These are phyloP conservation scores for Globisporangium spinosum DNA, from an alignment of 352 stramenopile species.

Conservation along the genomic window DNA sequence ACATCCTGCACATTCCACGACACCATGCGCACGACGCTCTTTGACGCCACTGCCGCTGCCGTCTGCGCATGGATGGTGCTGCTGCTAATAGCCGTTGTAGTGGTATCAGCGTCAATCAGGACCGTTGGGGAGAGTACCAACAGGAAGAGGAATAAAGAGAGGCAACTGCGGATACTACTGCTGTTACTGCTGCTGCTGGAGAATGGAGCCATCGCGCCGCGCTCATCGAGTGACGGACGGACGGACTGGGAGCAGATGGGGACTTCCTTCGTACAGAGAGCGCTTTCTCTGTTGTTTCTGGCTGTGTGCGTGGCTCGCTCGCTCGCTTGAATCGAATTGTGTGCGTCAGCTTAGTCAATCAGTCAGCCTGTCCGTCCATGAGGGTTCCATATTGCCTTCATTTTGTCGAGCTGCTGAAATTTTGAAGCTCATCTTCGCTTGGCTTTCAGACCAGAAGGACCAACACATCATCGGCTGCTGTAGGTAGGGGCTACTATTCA, in stretches of 20 bases:
- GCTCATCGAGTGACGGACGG: slow-evolving; percentile 3
- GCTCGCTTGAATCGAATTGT: not conserved
- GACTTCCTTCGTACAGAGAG: not conserved
- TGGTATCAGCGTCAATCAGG: not conserved
- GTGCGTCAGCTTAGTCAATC: not conserved
- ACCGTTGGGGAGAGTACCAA: not conserved
- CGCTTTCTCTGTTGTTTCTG: not conserved
- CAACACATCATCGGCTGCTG: not conserved
- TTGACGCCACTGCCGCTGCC: not conserved
- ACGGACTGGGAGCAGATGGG: not conserved
- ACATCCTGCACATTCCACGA: slow-evolving; percentile 7
- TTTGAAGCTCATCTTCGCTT: no score
- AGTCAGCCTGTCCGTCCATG: no score
- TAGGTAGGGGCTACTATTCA: not conserved
- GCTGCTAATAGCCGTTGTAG: not conserved
- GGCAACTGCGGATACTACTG: not conserved
- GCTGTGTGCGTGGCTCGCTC: not conserved
- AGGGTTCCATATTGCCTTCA: not conserved
- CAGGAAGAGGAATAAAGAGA: not conserved
- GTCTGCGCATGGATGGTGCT: not conserved
- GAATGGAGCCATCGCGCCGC: slow-evolving; percentile 7
- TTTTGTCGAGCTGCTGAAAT: not conserved
- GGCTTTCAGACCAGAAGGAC: not conserved
- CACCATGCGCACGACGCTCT: slow-evolving; percentile 1
- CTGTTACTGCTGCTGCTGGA: not conserved